These are phyloP conservation scores for Sparassis latifolia DNA, from an alignment of 1,284 basidiomycete species.

Conservation along the genomic window DNA sequence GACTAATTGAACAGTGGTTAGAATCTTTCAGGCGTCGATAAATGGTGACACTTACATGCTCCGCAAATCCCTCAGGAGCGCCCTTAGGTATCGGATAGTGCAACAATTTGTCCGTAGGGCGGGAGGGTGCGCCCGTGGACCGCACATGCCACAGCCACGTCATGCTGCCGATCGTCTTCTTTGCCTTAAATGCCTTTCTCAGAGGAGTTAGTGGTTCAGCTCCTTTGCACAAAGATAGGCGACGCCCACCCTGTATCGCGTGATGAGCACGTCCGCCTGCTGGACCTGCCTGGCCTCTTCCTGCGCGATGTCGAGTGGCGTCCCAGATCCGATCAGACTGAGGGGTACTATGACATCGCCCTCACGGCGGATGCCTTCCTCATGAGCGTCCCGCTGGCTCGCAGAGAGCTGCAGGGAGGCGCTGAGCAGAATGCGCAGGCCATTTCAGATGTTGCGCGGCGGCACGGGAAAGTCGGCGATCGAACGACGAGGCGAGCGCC, in stretches of 20 bases:
- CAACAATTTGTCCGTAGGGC: conserved; percentile 61
- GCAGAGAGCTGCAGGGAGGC: conserved; percentile 44
- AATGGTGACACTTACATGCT: conserved; percentile 26
- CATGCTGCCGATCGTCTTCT: conserved; percentile 70
- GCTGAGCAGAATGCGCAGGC: conserved; percentile 54
- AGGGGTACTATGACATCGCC: conserved; percentile 48
- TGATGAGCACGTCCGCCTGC: conserved; percentile 63
- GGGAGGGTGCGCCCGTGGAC: conserved; percentile 49
- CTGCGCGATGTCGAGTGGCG: conserved; percentile 28
- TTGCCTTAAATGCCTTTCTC: conserved; percentile 45
- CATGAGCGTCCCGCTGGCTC: conserved; percentile 46
- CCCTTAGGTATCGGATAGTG: conserved; percentile 49
- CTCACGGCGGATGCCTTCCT: conserved; percentile 47
- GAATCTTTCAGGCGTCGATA: too few relatives aligned
- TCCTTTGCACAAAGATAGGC: conserved; percentile 51
- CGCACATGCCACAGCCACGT: conserved; percentile 80
- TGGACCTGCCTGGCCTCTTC: conserved; percentile 32
- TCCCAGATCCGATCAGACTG: conserved; percentile 13
- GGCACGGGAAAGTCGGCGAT: conserved; percentile 12
- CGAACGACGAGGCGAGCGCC: conserved; percentile 19
- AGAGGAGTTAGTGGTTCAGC: background rate
- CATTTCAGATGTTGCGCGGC: conserved; percentile 35
- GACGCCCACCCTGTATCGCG: conserved; percentile 58
- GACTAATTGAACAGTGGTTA: conserved; percentile 32
- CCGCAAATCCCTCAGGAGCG: conserved; percentile 32